These are phyloP conservation scores for Annulohypoxylon nitens DNA, from an alignment of 495 filamentous ascomycete species.

Conservation along the genomic window DNA sequence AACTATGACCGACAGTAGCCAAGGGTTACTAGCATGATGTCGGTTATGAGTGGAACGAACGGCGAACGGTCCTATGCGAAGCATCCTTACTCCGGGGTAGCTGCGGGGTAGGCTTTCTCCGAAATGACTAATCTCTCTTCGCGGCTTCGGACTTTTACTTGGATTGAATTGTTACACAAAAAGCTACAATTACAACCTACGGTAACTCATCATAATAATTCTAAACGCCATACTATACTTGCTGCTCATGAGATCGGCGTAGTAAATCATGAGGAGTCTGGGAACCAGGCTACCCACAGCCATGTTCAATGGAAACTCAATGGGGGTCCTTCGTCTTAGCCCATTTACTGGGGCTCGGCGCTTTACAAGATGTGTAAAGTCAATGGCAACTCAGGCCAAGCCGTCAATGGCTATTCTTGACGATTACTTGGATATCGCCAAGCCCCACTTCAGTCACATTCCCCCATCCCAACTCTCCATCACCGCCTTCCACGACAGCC, in stretches of 20 bases:
- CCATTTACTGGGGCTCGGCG: not conserved
- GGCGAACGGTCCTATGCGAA: too few relatives aligned
- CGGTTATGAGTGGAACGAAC: too few relatives aligned
- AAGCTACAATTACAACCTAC: too few relatives aligned
- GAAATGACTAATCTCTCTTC: too few relatives aligned
- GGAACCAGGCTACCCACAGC: not conserved
- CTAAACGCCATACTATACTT: too few relatives aligned
- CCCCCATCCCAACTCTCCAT: constrained; percentile 27
- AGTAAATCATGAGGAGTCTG: not conserved
- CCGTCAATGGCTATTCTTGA: constrained; percentile 43
- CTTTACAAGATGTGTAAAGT: not conserved
- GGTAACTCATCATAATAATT: too few relatives aligned
- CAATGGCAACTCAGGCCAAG: constrained; percentile 13
- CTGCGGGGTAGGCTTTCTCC: too few relatives aligned
- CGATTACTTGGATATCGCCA: constrained; percentile 41
- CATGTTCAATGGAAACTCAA: not conserved
- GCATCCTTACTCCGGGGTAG: too few relatives aligned
- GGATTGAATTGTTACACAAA: too few relatives aligned
- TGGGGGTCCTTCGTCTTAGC: not conserved
- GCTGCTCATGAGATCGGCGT: not conserved
- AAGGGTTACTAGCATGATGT: too few relatives aligned
- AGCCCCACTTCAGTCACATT: constrained; percentile 38
- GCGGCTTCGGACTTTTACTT: too few relatives aligned
- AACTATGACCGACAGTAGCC: too few relatives aligned
- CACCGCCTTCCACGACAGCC: constrained; percentile 34